Percentiles rank a stretch among this genome's conserved stretches.
phyloP scores from a whole-genome alignment of 352 stramenopile species.

The Pythium apleroticum region DNA sequence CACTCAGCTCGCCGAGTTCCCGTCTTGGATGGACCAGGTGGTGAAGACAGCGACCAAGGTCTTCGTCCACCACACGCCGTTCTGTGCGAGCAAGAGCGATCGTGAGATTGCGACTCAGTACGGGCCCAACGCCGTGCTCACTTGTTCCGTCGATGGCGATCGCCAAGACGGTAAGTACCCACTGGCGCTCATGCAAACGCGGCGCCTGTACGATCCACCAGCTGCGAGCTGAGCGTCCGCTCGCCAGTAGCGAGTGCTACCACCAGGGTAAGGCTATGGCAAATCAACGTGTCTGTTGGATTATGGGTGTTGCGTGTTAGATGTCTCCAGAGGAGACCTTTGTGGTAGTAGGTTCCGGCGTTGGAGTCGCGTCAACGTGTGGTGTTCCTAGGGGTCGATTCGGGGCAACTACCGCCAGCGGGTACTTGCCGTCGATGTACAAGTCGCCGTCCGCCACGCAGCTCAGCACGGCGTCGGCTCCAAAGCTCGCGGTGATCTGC shows the following conservation, averaged over 20 bases:
- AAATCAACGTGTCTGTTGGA: background rate
- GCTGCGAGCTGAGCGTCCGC: background rate
- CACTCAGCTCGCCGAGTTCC: slow-evolving; percentile 18
- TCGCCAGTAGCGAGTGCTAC: background rate
- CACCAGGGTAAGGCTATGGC: background rate
- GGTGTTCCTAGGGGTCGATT: background rate
- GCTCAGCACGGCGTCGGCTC: slow-evolving; percentile 11
- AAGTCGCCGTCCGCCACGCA: slow-evolving; percentile 2
- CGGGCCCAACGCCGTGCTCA: slow-evolving; percentile 9
- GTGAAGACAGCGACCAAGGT: slow-evolving; percentile 30
- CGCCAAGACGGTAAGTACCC: slow-evolving; percentile 23
- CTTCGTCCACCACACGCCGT: slow-evolving; percentile 31
- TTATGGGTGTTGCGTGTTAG: background rate
- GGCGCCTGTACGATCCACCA: background rate
- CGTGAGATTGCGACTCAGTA: slow-evolving; percentile 4
- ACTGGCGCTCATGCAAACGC: slow-evolving; percentile 10
- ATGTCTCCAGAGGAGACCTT: background rate
- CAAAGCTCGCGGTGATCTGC: slow-evolving; percentile 5
- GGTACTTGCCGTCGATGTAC: slow-evolving; percentile 5
- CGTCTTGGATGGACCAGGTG: slow-evolving; percentile 22
- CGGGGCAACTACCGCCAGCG: background rate
- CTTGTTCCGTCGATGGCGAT: slow-evolving; percentile 15
- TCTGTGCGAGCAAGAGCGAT: slow-evolving; percentile 23
- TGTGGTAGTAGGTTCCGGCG: background rate
- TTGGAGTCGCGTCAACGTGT: background rate